Conservation (phyloP, 805 yeast genomes). For the Candida silvatica region DNA sequence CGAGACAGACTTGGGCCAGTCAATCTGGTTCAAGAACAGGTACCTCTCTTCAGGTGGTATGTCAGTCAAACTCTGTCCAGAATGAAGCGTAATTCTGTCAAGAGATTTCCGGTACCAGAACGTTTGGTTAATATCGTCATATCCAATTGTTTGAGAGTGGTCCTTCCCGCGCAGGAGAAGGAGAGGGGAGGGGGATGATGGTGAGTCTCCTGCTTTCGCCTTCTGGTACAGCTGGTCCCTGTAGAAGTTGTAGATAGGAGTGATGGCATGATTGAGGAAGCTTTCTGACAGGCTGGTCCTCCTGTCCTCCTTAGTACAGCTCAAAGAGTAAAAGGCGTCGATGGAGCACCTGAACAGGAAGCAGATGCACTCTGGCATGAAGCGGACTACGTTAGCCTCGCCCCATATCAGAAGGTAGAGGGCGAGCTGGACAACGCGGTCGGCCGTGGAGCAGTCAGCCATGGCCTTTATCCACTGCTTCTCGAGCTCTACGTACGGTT, state of each 20-base stretch:
- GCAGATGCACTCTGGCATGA: slow-evolving; percentile 42
- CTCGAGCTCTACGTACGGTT: slow-evolving; percentile 6
- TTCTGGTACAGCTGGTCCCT: slow-evolving; percentile 60
- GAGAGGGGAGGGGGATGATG: no score
- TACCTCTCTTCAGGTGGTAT: slow-evolving; percentile 50
- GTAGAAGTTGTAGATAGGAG: slow-evolving; percentile 48
- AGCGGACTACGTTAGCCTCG: slow-evolving; percentile 59
- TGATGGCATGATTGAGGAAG: slow-evolving; percentile 29
- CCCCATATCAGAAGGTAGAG: slow-evolving; percentile 68
- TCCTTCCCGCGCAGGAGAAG: slow-evolving; percentile 62
- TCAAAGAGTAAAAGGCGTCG: slow-evolving; percentile 33
- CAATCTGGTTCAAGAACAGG: slow-evolving; percentile 38
- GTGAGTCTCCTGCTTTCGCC: slow-evolving; percentile 44
- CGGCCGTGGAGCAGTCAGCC: slow-evolving; percentile 41
- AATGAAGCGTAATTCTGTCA: slow-evolving; percentile 38
- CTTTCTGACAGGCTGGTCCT: slow-evolving; percentile 19
- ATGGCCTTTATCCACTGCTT: slow-evolving; percentile 39
- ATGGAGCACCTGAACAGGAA: slow-evolving; percentile 48
- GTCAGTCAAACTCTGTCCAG: slow-evolving; percentile 38
- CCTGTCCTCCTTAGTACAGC: not conserved
- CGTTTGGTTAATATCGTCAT: slow-evolving; percentile 46
- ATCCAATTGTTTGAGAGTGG: slow-evolving; percentile 50
- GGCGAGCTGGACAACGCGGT: slow-evolving; percentile 54
- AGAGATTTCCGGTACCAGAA: slow-evolving; percentile 63
- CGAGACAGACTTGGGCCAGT: slow-evolving; percentile 60